Evolutionary conservation across 805 yeast species (phyloP), one percentile per base, ranked within the genome.

Genomic region (Saccharomycopsis malanga): DNA sequence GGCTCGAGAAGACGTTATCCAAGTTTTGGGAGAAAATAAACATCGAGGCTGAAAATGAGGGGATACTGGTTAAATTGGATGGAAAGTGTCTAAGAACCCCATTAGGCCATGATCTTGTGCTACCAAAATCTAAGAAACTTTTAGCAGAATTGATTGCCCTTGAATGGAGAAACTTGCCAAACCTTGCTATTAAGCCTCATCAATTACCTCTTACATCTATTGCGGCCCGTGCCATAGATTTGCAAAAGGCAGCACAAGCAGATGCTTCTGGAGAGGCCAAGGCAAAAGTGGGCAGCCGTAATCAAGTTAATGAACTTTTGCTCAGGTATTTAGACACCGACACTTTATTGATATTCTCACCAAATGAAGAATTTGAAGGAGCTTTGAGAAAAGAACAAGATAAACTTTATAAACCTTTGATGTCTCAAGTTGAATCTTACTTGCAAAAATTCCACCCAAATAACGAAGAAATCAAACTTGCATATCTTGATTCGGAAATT

Each of bases 251-350:
- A 0, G 62, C 65, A 1, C 58, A 57, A 2, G 48, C 47, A 10
- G 70, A 72, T 50, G 32, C 36, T 14, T n/a, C 34, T 24, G 44
- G 29, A 14, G 69, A 67, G 18, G 81, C 76, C 42, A 61, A 70
- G 14, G 76, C 81, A 37, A 83, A 83, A 60, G 72, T 81, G 34
- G 88, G 89, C 7, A 75, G 70, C 51, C 65, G 65, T 41, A 74
- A 71, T 3, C 76, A 74, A 37, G 75, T 87, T 18, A 73, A 77
- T 52, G 63, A 71, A 37, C 75, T 74, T 53, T 66, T 93, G 52
- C 67, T 91, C 58, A 78, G 89, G 46, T 93, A 89, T 60, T 69
- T 94, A 49, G 98, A 93, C 62, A 93, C 98, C 0, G 99, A 93
- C 63, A 88, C 98, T 1, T 69, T 95, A 53, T 71, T 93, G 45